phyloP scores from a whole-genome alignment of 2,329 filamentous ascomycete species.

The Akanthomyces dipterigenus region DNA sequence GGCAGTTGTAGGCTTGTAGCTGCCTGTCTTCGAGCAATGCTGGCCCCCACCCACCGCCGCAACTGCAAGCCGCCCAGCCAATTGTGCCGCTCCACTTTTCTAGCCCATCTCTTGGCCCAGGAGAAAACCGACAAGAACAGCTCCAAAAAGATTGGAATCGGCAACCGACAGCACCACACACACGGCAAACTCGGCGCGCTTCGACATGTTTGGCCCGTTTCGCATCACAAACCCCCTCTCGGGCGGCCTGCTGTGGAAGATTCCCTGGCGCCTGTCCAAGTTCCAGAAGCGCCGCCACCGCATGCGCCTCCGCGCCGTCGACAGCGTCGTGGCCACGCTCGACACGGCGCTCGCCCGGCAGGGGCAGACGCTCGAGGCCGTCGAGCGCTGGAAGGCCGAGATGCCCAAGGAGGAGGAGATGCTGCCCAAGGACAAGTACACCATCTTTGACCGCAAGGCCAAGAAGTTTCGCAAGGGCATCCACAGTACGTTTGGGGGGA shows the following conservation, averaged over 20 bases:
- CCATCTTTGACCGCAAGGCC: constrained; percentile 92
- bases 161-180: constrained; percentile 6
- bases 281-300: constrained; percentile 88
- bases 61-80: constrained; percentile 16
- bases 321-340: constrained; percentile 77
- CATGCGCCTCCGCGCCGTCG: constrained; percentile 74
- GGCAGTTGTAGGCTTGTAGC: not conserved
- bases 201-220: constrained; percentile 68
- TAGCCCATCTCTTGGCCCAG: not conserved
- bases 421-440: constrained; percentile 95
- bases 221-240: constrained; percentile 70
- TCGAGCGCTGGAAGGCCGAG: constrained; percentile 87
- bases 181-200: constrained; percentile 31
- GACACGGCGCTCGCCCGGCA: constrained; percentile 70
- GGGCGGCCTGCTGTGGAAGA: constrained; percentile 90
- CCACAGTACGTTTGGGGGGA: constrained; percentile 69
- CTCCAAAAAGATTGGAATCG: not conserved
- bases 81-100: constrained; percentile 23
- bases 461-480: constrained; percentile 95
- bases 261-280: constrained; percentile 87
- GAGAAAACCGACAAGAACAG: constrained; percentile 1
- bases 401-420: constrained; percentile 97
- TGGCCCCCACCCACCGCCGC: not conserved
- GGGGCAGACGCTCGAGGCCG: constrained; percentile 64
- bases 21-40: not conserved